Percentiles rank a stretch among this genome's conserved stretches.
These are phyloP conservation scores for Colletotrichum sp. DNA, from an alignment of 2,329 filamentous ascomycete genomes.

Conservation along the genomic window DNA sequence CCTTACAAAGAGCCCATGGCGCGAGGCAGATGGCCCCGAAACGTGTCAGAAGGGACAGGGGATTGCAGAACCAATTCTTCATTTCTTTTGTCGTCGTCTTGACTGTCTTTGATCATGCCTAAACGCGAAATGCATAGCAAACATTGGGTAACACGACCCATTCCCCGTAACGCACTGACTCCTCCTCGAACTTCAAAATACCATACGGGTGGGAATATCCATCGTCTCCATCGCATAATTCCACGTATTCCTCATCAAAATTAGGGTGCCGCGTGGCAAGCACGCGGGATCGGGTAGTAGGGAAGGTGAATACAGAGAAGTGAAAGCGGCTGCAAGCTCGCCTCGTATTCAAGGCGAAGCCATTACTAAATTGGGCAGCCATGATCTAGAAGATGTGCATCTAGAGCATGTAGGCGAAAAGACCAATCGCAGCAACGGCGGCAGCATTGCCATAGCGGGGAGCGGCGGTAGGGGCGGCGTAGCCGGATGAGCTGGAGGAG, in stretches of 20 bases:
- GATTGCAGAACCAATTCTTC: constrained; percentile 9
- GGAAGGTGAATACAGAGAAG: constrained; percentile 25
- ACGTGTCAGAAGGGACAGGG: background rate
- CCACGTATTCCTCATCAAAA: constrained; percentile 21
- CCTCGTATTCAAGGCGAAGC: background rate
- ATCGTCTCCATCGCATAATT: constrained; percentile 21
- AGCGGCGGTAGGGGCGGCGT: constrained; percentile 48
- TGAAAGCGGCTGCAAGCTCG: background rate
- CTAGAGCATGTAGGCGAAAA: constrained; percentile 59
- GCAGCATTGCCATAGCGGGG: constrained; percentile 47
- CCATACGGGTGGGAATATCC: constrained; percentile 22
- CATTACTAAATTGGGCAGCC: background rate
- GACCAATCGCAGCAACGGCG: constrained; percentile 54
- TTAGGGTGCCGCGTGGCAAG: constrained; percentile 8
- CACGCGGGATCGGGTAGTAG: constrained; percentile 18
- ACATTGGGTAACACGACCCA: constrained; percentile 4
- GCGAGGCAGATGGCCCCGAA: background rate
- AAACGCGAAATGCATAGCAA: constrained; percentile 16
- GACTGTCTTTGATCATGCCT: constrained; percentile 19
- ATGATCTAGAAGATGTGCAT: background rate
- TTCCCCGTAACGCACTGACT: constrained; percentile 14
- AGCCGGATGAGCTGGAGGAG: constrained; percentile 28
- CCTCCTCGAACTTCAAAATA: constrained; percentile 17
- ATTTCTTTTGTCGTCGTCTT: constrained; percentile 15
- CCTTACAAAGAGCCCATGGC: background rate